A percentile compares a stretch with the other conserved stretches of the same genome.
Conservation (phyloP, 2,329 filamentous ascomycete species). For the Cytospora piceicola region DNA sequence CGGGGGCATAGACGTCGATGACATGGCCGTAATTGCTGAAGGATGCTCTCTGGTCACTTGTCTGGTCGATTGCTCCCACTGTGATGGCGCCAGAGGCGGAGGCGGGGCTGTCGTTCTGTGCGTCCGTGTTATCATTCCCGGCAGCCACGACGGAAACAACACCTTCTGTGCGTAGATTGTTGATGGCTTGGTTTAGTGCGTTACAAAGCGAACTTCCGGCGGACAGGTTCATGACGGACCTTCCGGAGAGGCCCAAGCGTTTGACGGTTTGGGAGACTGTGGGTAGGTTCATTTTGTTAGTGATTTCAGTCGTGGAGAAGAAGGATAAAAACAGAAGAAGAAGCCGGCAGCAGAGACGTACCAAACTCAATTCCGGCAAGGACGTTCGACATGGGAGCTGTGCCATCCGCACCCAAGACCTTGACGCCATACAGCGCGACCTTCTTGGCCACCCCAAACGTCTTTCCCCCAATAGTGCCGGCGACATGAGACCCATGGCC, state of each 20-base stretch:
- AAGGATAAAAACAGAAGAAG: background rate
- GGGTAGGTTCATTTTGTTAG: background rate
- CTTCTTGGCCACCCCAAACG: conserved; percentile 66
- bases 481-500: conserved; percentile 69
- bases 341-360: conserved; percentile 32
- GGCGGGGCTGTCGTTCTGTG: conserved; percentile 55
- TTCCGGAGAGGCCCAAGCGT: conserved; percentile 48
- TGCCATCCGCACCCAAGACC: conserved; percentile 57
- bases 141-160: conserved; percentile 64
- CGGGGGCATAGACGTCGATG: conserved; percentile 61
- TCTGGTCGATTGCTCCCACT: conserved; percentile 61
- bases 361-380: conserved; percentile 63
- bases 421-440: conserved; percentile 62
- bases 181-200: conserved; percentile 60
- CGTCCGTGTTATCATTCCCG: conserved; percentile 60
- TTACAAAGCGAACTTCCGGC: conserved; percentile 54
- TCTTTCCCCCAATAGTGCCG: conserved; percentile 63
- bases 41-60: conserved; percentile 50
- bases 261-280: conserved; percentile 51
- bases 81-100: conserved; percentile 61
- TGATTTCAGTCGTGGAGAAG: no score
- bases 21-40: conserved; percentile 63
- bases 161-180: conserved; percentile 52
- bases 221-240: conserved; percentile 67
- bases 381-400: conserved; percentile 54